Conservation (phyloP, 2,329 filamentous ascomycete genomes). For the Trichoderma endophyticum region DNA sequence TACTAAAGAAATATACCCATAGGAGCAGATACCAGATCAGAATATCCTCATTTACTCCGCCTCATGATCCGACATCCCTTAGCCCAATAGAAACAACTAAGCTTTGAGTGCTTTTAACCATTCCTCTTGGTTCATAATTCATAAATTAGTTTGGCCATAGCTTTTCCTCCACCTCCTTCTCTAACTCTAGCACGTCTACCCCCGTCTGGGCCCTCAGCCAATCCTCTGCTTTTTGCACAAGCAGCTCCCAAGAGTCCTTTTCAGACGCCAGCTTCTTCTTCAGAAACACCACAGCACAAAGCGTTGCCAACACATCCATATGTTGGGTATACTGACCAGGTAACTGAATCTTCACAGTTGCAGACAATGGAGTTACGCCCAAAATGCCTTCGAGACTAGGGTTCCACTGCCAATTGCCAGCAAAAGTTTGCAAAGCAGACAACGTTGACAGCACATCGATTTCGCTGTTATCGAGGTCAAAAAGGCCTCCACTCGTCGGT, state of each 20-base stretch:
- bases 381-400: slow-evolving; percentile 28
- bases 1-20: neutral
- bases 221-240: slow-evolving; percentile 56
- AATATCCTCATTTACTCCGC: neutral
- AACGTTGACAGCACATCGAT: slow-evolving; percentile 30
- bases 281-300: slow-evolving; percentile 37
- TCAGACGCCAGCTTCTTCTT: slow-evolving; percentile 42
- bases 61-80: neutral
- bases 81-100: neutral
- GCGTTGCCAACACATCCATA: slow-evolving; percentile 27
- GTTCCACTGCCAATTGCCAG: slow-evolving; percentile 33
- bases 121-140: neutral
- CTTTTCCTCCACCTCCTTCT: slow-evolving; percentile 18
- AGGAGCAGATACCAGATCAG: neutral
- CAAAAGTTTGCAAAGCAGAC: slow-evolving; percentile 49
- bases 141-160: neutral
- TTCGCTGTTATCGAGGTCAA: neutral
- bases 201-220: slow-evolving; percentile 42
- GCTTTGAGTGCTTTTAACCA: neutral
- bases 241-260: slow-evolving; percentile 60
- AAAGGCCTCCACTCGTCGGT: neutral
- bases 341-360: slow-evolving; percentile 6
- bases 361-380: slow-evolving; percentile 21
- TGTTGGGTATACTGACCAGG: slow-evolving; percentile 11
- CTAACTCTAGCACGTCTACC: slow-evolving; percentile 19